phyloP scores from a whole-genome alignment of 495 filamentous ascomycete genomes.

The Talaromyces liani region DNA sequence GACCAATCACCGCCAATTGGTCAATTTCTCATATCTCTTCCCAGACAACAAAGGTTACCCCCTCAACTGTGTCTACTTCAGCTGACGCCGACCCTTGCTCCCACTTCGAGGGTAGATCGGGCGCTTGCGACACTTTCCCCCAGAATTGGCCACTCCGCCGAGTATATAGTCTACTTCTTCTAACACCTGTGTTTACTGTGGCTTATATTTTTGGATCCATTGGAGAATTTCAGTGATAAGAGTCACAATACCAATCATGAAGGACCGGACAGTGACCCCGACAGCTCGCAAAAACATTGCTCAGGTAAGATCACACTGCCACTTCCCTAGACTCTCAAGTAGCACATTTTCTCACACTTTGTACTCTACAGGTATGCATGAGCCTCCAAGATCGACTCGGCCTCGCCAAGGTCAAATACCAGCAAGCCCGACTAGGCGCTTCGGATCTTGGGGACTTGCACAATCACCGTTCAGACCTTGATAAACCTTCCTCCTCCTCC shows the following conservation, averaged over 20 bases:
- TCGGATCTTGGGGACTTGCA: conserved; percentile 60
- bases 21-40: neutral
- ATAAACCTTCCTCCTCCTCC: conserved; percentile 65
- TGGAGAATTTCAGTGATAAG: neutral
- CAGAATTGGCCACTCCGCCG: neutral
- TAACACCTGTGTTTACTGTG: neutral
- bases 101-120: neutral
- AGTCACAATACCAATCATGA: neutral
- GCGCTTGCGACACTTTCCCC: neutral
- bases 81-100: conserved; percentile 1
- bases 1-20: neutral
- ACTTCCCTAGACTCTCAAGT: neutral
- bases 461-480: conserved; percentile 50
- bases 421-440: conserved; percentile 56
- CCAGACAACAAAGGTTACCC: neutral
- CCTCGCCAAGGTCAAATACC: conserved; percentile 91
- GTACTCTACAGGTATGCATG: conserved; percentile 65
- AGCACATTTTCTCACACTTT: neutral
- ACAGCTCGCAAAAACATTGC: conserved; percentile 55
- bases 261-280: conserved; percentile 9
- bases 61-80: neutral
- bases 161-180: neutral
- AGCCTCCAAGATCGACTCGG: conserved; percentile 87
- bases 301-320: conserved; percentile 53
- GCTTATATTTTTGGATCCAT: neutral